Evolutionary conservation across 1,284 basidiomycete species (phyloP).

Genomic region (Schizophyllum amplum): DNA sequence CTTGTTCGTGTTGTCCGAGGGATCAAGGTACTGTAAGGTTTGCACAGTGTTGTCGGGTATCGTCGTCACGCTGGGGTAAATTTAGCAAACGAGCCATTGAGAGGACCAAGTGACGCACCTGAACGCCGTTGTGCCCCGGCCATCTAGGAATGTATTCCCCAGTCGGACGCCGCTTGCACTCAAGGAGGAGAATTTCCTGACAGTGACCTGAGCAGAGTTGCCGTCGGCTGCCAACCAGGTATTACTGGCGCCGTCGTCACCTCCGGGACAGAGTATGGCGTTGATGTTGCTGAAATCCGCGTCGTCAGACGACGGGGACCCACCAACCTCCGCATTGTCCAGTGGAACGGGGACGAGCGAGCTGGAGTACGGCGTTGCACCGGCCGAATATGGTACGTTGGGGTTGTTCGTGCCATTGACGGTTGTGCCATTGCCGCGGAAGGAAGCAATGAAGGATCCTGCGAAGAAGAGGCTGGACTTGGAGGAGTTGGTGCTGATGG

Average conservation of each 20-base stretch:
- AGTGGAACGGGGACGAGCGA: slow-evolving; percentile 87
- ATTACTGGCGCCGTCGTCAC: slow-evolving; percentile 70
- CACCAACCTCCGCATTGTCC: slow-evolving; percentile 55
- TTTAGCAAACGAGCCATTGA: slow-evolving; percentile 1
- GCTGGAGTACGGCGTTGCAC: slow-evolving; percentile 81
- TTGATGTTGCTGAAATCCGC: slow-evolving; percentile 62
- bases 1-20: slow-evolving; percentile 58
- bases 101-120: slow-evolving; percentile 43
- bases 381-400: slow-evolving; percentile 66
- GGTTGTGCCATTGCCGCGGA: slow-evolving; percentile 44
- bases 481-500: slow-evolving; percentile 72
- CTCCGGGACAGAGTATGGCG: slow-evolving; percentile 79
- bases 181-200: slow-evolving; percentile 66
- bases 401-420: slow-evolving; percentile 65
- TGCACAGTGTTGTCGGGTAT: slow-evolving; percentile 84
- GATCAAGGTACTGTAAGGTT: slow-evolving; percentile 73
- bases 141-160: slow-evolving; percentile 81
- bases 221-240: slow-evolving; percentile 82
- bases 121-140: slow-evolving; percentile 80
- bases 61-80: slow-evolving; percentile 57
- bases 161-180: slow-evolving; percentile 77
- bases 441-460: slow-evolving; percentile 78
- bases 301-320: slow-evolving; percentile 61
- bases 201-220: slow-evolving; percentile 62
- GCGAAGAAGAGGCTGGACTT: slow-evolving; percentile 76